Evolutionary conservation across 116 monocot species (phyloP).

Genomic region (Trichopus zeylanicus): DNA sequence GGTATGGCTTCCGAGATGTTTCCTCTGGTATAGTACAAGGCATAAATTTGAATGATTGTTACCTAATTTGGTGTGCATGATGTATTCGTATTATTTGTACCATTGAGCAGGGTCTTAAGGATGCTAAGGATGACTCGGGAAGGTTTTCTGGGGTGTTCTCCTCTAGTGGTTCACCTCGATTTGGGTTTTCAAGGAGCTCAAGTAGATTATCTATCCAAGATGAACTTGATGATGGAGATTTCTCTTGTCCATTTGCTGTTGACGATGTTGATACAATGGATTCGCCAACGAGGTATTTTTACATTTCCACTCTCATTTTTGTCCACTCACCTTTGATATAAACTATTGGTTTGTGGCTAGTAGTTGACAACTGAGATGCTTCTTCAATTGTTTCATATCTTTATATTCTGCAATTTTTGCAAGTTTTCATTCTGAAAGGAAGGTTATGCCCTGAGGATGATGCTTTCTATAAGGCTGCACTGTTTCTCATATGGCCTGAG

Average conservation of each 20-base stretch:
- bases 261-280: conserved; percentile 82
- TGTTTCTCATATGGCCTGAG: no score
- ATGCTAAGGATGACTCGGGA: conserved; percentile 78
- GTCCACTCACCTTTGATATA: no score
- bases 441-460: no score
- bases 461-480: no score
- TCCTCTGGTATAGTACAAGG: neutral
- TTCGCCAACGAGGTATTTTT: conserved; percentile 66
- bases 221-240: conserved; percentile 74
- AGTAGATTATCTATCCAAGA: conserved; percentile 88
- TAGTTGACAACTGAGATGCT: no score
- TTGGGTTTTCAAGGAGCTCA: conserved; percentile 87
- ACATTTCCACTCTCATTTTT: neutral
- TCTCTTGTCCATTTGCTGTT: conserved; percentile 81
- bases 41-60: neutral
- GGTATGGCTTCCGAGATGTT: conserved; percentile 25
- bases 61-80: neutral
- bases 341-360: no score
- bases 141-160: conserved; percentile 67
- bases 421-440: no score
- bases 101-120: conserved; percentile 39
- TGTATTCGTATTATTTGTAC: neutral
- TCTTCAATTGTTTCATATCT: no score
- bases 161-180: conserved; percentile 62
- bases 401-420: no score